A percentile compares a stretch with the other conserved stretches of the same genome.
phyloP scores from a whole-genome alignment of 768 basidiomycete species.

The Phlebiopsis flavidoalba region DNA sequence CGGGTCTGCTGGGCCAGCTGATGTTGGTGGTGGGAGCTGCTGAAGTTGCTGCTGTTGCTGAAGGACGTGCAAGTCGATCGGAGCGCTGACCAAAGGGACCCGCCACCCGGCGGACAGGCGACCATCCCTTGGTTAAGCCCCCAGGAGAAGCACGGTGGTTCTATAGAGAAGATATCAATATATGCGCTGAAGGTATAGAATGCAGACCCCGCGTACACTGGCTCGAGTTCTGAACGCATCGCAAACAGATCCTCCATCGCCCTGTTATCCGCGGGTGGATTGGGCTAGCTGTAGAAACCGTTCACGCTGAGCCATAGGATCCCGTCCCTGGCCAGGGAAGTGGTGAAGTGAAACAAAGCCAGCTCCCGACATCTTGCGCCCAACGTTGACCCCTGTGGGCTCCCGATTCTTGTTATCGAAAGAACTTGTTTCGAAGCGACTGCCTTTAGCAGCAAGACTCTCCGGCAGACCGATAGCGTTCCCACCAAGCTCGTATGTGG shows the following conservation, averaged over 20 bases:
- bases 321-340: slow-evolving; percentile 42
- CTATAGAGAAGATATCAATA: slow-evolving; percentile 4
- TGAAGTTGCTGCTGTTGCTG: slow-evolving; percentile 34
- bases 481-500: slow-evolving; percentile 15
- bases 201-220: slow-evolving; percentile 58
- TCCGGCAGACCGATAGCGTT: slow-evolving; percentile 28
- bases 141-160: slow-evolving; percentile 22
- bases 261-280: slow-evolving; percentile 44
- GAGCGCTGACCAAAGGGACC: slow-evolving; percentile 21
- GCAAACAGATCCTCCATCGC: slow-evolving; percentile 79
- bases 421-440: slow-evolving; percentile 86
- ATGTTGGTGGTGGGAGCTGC: slow-evolving; percentile 35
- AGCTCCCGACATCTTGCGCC: not conserved
- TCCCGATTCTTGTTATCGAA: slow-evolving; percentile 60
- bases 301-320: slow-evolving; percentile 33
- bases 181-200: not conserved
- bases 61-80: slow-evolving; percentile 30
- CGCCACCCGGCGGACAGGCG: slow-evolving; percentile 20
- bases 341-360: slow-evolving; percentile 43
- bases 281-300: slow-evolving; percentile 27
- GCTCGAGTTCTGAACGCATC: slow-evolving; percentile 73
- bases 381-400: slow-evolving; percentile 32
- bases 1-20: slow-evolving; percentile 31
- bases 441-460: slow-evolving; percentile 62
- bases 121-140: slow-evolving; percentile 18